Conservation (phyloP, 73 alveolate species). For the Paramecium sonneborni region DNA sequence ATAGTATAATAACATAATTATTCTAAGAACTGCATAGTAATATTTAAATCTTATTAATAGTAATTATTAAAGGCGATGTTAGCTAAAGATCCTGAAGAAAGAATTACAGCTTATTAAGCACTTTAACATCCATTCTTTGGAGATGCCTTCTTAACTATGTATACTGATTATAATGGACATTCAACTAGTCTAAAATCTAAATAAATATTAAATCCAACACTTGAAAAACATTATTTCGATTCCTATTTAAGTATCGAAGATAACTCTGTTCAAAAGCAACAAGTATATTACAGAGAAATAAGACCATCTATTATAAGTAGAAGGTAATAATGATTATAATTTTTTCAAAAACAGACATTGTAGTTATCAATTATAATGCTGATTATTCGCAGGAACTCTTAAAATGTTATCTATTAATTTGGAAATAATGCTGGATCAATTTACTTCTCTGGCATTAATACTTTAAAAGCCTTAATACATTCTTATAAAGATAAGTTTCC, state of each 20-base stretch:
- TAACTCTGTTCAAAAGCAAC: neutral
- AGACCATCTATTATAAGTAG: conserved; percentile 7
- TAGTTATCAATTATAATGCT: neutral
- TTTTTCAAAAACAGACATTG: neutral
- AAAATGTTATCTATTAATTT: neutral
- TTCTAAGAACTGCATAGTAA: conserved; percentile 36
- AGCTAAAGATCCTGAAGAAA: conserved; percentile 53
- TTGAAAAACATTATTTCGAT: neutral
- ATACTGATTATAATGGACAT: neutral
- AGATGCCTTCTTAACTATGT: neutral
- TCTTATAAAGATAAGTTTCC: neutral
- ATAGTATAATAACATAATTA: neutral
- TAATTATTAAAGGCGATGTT: conserved; percentile 24
- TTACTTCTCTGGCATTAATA: neutral
- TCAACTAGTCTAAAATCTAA: neutral
- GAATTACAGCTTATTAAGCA: conserved; percentile 24
- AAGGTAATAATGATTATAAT: neutral
- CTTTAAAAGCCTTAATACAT: conserved; percentile 7
- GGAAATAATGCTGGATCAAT: neutral
- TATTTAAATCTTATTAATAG: neutral
- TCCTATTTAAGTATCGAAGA: neutral
- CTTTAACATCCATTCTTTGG: conserved; percentile 32
- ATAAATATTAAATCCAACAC: neutral
- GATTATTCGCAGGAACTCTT: neutral
- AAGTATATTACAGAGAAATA: neutral